Conservation (phyloP, 1,284 basidiomycete genomes). For the Pisolithus thermaeus region DNA sequence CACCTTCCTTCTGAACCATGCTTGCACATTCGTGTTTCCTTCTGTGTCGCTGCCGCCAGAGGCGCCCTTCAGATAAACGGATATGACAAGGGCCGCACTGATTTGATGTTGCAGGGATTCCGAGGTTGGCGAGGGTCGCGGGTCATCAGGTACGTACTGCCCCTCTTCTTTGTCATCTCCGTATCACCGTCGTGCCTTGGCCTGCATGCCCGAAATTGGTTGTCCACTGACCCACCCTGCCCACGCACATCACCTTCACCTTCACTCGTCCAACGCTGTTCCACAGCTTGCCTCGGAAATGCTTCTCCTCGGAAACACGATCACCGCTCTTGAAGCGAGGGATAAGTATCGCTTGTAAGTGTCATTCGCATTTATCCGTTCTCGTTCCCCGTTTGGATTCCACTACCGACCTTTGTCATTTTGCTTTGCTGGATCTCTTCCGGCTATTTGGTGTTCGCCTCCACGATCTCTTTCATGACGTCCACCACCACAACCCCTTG, state of each 20-base stretch:
- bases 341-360: constrained; percentile 72
- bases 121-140: constrained; percentile 51
- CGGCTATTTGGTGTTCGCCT: background rate
- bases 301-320: constrained; percentile 63
- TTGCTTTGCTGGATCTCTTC: background rate
- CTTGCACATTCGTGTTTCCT: no score
- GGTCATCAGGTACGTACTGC: constrained; percentile 57
- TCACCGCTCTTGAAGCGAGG: constrained; percentile 65
- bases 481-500: background rate
- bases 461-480: background rate
- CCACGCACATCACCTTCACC: background rate
- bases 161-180: constrained; percentile 12
- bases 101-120: constrained; percentile 43
- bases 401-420: background rate
- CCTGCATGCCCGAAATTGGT: background rate
- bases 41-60: no score
- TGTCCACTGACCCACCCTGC: background rate
- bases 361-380: constrained; percentile 10
- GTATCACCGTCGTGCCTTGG: background rate
- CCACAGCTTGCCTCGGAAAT: constrained; percentile 70
- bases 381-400: constrained; percentile 7
- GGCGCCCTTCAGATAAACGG: constrained; percentile 9
- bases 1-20: no score
- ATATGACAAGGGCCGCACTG: background rate
- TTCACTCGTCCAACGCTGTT: background rate